Conservation (phyloP, 176 grass and related monocot species). For the Juncus inflexus region DNA sequence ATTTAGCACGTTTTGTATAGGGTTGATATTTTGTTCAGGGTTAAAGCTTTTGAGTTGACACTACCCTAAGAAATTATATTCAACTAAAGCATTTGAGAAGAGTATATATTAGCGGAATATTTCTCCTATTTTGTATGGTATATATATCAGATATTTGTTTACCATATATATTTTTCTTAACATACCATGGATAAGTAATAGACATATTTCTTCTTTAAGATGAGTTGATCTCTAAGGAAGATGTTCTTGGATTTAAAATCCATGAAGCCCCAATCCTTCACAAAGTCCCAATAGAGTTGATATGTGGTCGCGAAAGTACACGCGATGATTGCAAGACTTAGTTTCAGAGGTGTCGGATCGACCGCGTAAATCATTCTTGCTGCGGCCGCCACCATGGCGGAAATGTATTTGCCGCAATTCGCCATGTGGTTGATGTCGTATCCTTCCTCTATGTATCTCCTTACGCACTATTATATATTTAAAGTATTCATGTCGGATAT, state of each 20-base stretch:
- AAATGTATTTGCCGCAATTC: conserved; percentile 81
- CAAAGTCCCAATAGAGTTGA: conserved; percentile 97
- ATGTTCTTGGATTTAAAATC: conserved; percentile 48
- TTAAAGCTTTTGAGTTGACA: too few species aligned
- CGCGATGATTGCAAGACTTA: conserved; percentile 51
- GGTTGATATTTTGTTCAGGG: too few species aligned
- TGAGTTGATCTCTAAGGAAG: conserved; percentile 66
- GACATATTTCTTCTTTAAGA: conserved; percentile 68
- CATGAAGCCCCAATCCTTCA: conserved; percentile 84
- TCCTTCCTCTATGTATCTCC: conserved; percentile 90
- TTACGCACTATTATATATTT: conserved; percentile 46
- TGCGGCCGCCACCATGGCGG: conserved; percentile 82
- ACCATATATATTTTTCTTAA: background rate
- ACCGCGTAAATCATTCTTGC: conserved; percentile 59
- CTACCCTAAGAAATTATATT: too few species aligned
- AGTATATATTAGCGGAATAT: too few species aligned
- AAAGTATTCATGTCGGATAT: background rate
- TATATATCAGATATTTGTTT: too few species aligned
- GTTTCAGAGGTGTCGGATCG: conserved; percentile 52
- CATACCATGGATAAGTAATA: conserved; percentile 83
- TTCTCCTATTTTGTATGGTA: too few species aligned
- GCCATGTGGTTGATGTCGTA: conserved; percentile 70
- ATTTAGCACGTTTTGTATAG: too few species aligned
- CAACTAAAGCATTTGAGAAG: too few species aligned
- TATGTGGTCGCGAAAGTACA: conserved; percentile 66